Percentiles rank a stretch among this genome's conserved stretches.
Conservation (phyloP, 768 basidiomycete genomes). For the Ephemerocybe angulata region DNA sequence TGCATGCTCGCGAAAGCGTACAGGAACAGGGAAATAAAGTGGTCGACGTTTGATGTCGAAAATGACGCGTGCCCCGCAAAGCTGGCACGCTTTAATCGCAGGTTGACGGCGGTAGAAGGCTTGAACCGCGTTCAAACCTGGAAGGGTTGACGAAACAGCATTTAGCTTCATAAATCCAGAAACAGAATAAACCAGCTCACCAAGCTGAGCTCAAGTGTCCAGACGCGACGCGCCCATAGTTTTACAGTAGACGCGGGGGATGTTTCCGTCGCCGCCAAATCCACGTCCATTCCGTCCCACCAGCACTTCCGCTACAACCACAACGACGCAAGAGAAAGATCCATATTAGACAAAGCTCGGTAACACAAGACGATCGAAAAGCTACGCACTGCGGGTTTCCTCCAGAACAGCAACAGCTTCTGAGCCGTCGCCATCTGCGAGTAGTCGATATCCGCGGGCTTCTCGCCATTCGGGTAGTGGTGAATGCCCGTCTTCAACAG, state of each 20-base stretch:
- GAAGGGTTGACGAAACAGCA: neutral
- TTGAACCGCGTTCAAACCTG: neutral
- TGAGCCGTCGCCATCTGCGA: slow-evolving; percentile 96
- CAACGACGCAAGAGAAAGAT: no score
- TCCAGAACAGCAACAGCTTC: slow-evolving; percentile 95
- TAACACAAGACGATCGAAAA: slow-evolving; percentile 9
- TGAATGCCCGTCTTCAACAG: slow-evolving; percentile 95
- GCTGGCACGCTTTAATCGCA: no score
- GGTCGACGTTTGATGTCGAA: neutral
- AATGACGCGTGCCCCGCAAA: neutral
- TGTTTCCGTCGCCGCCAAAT: slow-evolving; percentile 59
- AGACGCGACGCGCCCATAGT: slow-evolving; percentile 95
- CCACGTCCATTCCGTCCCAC: slow-evolving; percentile 97
- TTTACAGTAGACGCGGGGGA: slow-evolving; percentile 62
- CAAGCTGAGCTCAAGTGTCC: slow-evolving; percentile 96
- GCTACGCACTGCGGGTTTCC: slow-evolving; percentile 92
- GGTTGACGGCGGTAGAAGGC: no score
- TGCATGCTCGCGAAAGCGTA: neutral
- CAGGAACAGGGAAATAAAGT: neutral
- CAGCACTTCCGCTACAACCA: slow-evolving; percentile 86
- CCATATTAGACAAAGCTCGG: slow-evolving; percentile 12
- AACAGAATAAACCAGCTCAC: slow-evolving; percentile 39
- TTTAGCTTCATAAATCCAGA: neutral
- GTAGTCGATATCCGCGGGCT: slow-evolving; percentile 80
- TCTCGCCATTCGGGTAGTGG: slow-evolving; percentile 66